These are phyloP conservation scores for Prunus mume DNA, from an alignment of 306 rosid species.

Conservation along the genomic window DNA sequence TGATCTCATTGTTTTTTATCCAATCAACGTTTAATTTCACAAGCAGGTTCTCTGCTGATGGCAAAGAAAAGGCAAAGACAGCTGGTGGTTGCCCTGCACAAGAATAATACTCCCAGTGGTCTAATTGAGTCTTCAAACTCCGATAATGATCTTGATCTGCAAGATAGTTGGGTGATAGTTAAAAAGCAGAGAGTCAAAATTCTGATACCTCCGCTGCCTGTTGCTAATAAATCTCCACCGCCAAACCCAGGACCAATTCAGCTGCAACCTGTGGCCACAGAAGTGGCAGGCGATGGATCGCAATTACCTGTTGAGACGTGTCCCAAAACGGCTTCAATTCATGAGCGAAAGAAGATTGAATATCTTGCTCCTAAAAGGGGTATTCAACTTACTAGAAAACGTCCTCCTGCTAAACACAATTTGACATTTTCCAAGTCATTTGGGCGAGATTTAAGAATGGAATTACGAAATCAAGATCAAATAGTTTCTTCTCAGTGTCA, in stretches of 20 bases:
- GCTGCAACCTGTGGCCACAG: constrained; percentile 39
- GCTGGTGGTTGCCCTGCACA: constrained; percentile 32
- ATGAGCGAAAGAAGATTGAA: constrained; percentile 37
- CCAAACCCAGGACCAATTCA: constrained; percentile 42
- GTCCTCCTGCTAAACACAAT: constrained; percentile 23
- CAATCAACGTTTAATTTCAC: constrained; percentile 19
- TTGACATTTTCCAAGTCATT: constrained; percentile 34
- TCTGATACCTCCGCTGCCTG: constrained; percentile 57
- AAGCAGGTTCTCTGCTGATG: constrained; percentile 49
- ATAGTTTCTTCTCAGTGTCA: constrained; percentile 31
- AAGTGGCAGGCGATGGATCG: constrained; percentile 19
- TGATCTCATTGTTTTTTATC: constrained; percentile 11
- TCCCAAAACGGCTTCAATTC: constrained; percentile 22
- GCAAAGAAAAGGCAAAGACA: constrained; percentile 59
- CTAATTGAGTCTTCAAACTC: constrained; percentile 30
- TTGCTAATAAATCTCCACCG: constrained; percentile 27
- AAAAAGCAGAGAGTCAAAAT: constrained; percentile 78
- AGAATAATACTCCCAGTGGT: constrained; percentile 24
- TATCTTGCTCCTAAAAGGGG: constrained; percentile 19
- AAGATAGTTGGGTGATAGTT: constrained; percentile 74
- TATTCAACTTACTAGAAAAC: constrained; percentile 21
- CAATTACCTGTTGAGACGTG: constrained; percentile 33
- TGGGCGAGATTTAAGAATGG: constrained; percentile 29
- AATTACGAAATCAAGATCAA: constrained; percentile 32
- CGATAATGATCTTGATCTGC: constrained; percentile 29